Conservation (phyloP, 805 yeast genomes). For the Starmera quercuum region DNA sequence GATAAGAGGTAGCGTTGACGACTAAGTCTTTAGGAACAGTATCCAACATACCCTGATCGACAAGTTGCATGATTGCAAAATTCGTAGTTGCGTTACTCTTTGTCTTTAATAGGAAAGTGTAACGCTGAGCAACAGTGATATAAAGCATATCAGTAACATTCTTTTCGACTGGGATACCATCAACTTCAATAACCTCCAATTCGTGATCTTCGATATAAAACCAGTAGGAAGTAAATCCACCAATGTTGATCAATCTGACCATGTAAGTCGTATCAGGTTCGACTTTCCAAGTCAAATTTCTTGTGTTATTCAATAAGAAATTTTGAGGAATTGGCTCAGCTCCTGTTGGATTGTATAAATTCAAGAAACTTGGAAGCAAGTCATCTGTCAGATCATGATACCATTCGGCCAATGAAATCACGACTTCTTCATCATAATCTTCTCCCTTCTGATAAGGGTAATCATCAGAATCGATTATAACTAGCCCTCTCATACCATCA, state of each 20-base stretch:
- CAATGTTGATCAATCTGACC: slow-evolving; percentile 73
- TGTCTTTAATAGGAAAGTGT: slow-evolving; percentile 70
- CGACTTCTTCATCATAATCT: slow-evolving; percentile 73
- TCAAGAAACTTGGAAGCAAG: slow-evolving; percentile 50
- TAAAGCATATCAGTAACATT: slow-evolving; percentile 64
- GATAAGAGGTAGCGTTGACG: slow-evolving; percentile 68
- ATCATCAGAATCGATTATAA: slow-evolving; percentile 62
- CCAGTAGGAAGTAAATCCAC: slow-evolving; percentile 89
- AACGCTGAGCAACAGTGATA: slow-evolving; percentile 89
- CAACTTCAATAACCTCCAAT: slow-evolving; percentile 83
- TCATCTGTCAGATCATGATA: slow-evolving; percentile 57
- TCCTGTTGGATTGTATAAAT: slow-evolving; percentile 85
- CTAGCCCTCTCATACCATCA: slow-evolving; percentile 82
- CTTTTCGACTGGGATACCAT: slow-evolving; percentile 81
- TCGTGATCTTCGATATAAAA: slow-evolving; percentile 84
- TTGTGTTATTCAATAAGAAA: slow-evolving; percentile 74
- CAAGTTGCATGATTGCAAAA: slow-evolving; percentile 74
- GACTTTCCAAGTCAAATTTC: slow-evolving; percentile 68
- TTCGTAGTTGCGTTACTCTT: slow-evolving; percentile 56
- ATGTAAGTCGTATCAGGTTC: slow-evolving; percentile 82
- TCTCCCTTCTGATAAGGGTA: slow-evolving; percentile 42
- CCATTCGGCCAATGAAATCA: slow-evolving; percentile 75
- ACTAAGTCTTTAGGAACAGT: slow-evolving; percentile 52
- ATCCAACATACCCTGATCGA: slow-evolving; percentile 84
- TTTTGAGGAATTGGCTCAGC: slow-evolving; percentile 94